phyloP scores from a whole-genome alignment of 2,329 filamentous ascomycete species.

The Lachnellula subtilissima region DNA sequence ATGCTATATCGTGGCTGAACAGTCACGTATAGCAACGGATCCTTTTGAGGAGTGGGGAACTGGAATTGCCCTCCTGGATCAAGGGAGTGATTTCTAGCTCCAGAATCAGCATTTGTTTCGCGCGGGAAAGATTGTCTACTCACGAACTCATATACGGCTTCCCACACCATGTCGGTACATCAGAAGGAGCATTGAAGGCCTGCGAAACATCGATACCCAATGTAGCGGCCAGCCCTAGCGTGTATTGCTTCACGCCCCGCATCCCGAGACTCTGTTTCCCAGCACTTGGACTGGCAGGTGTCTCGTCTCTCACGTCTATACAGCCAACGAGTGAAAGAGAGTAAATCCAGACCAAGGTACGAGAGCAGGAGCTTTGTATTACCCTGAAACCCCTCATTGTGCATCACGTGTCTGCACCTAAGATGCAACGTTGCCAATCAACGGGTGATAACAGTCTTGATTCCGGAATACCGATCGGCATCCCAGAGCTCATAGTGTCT shows the following conservation, averaged over 20 bases:
- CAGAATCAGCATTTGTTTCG: constrained; percentile 6
- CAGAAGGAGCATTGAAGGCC: constrained; percentile 23
- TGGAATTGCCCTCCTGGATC: constrained; percentile 44
- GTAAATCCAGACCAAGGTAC: not conserved
- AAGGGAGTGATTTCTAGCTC: constrained; percentile 39
- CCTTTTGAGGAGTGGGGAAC: constrained; percentile 34
- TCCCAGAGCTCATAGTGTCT: not conserved
- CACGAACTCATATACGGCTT: constrained; percentile 41
- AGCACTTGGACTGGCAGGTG: not conserved
- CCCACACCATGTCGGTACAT: constrained; percentile 34
- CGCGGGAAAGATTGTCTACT: constrained; percentile 9
- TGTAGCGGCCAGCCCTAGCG: not conserved
- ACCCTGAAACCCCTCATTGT: not conserved
- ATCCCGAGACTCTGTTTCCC: not conserved
- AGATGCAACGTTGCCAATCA: constrained; percentile 6
- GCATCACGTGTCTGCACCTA: constrained; percentile 1
- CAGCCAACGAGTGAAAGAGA: not conserved
- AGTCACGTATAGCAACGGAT: constrained; percentile 39
- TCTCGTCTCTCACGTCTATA: not conserved
- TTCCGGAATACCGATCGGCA: not conserved
- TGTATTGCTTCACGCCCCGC: not conserved
- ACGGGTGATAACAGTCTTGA: not conserved
- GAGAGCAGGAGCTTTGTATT: not conserved
- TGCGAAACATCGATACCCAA: not conserved
- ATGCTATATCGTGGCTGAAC: constrained; percentile 44